Base-by-base conservation (phyloP, 805 yeast genomes). In the Yamadazyma sp. region DNA sequence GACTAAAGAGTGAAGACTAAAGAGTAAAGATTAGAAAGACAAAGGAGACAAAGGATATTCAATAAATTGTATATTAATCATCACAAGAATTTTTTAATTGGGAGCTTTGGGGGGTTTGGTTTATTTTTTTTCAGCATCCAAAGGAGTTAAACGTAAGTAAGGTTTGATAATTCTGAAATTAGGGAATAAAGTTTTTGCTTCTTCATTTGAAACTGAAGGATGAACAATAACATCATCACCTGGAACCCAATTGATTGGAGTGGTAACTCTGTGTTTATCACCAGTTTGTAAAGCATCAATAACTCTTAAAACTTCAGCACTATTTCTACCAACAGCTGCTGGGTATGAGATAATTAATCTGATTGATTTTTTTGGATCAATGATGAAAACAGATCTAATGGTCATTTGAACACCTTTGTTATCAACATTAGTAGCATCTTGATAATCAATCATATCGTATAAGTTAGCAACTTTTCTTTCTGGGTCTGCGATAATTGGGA, bases 201-300 rank as follows among this genome's bases (percentile, higher is more conserved):
- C 72, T 49, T 57, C 63, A 59, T 86, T 83, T 39, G 82, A 73
- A 38, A 89, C 85, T 30, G 82, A 64, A 47, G 95, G 94, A 56
- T 94, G 96, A 45, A 89, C 84, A 59, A 88, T 88, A 39, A 89
- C 96, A 58, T 88, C 96, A 52, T 86, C 77, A 48, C 96, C 96
- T 36, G 75, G 80, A 39, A 71, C 73, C 97, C 97, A 88, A 76
- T 89, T 79, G 57, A 86, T 84, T 42, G 96, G 96, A 29, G 96
- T 88, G 43, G 86, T 93, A 47, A 88, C 76, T 55, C 91, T 86
- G 65, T 77, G 70, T 57, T 76, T 73, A 65, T 89, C 96, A 51
- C 87, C 86, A 45, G 79, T 69, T 71, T 87, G 96, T 60, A 88
- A 70, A 36, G 95, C 84, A 60, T 86, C 96, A 46, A 88, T 68